A percentile compares a stretch with the other conserved stretches of the same genome.
phyloP scores from a whole-genome alignment of 2,329 filamentous ascomycete genomes.

The Sporothrix protearum region DNA sequence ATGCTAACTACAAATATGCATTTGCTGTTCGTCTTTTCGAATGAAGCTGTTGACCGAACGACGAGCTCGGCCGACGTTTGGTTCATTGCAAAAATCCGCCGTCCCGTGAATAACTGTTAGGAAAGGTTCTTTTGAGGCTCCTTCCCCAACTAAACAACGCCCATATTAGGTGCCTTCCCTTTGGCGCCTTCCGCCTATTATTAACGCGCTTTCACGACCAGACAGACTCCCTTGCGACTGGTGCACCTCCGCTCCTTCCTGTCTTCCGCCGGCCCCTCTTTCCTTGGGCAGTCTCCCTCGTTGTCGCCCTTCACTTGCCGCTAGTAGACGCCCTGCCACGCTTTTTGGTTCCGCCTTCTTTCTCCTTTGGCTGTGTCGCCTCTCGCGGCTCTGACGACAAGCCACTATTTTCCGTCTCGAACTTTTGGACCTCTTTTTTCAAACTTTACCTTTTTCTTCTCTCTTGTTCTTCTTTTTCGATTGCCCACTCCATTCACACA shows the following conservation, averaged over 20 bases:
- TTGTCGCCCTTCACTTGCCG: conserved; percentile 8
- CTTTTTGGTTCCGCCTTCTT: background rate
- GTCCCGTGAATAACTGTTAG: conserved; percentile 10
- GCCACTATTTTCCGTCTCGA: background rate
- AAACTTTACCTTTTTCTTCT: background rate
- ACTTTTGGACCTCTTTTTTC: conserved; percentile 9
- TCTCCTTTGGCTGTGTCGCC: background rate
- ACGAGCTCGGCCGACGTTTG: background rate
- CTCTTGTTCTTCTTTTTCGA: background rate
- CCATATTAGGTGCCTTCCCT: background rate
- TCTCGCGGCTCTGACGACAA: conserved; percentile 18
- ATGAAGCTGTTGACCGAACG: background rate
- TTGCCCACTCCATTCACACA: background rate
- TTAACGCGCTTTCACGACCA: conserved; percentile 14
- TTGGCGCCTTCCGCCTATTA: conserved; percentile 4
- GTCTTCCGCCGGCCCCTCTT: background rate
- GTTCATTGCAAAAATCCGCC: background rate
- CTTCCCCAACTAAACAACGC: background rate
- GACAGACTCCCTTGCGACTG: background rate
- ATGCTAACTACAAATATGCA: background rate
- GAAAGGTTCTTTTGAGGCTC: background rate
- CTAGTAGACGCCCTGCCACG: background rate
- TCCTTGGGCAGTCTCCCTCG: background rate
- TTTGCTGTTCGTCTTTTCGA: background rate
- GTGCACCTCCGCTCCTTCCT: background rate